A percentile compares a stretch with the other conserved stretches of the same genome.
Evolutionary conservation across 2,329 filamentous ascomycete species (phyloP).

Genomic region (Colletotrichum camelliae): DNA sequence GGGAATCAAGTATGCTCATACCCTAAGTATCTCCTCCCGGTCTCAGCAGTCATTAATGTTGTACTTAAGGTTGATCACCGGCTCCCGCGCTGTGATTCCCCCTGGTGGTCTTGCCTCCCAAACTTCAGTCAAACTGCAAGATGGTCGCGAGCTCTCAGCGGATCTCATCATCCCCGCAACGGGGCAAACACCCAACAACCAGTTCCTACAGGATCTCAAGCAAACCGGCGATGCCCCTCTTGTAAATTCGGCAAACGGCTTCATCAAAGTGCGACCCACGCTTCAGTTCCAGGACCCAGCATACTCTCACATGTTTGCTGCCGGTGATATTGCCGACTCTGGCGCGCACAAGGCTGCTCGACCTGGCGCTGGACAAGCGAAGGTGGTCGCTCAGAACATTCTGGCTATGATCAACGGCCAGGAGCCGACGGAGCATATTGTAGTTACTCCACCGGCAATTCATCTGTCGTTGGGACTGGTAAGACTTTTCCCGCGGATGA

Average conservation of each 20-base stretch:
- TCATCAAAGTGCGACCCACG: slow-evolving; percentile 45
- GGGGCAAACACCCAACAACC: background rate
- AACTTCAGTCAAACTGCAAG: background rate
- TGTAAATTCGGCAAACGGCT: background rate
- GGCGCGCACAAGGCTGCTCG: slow-evolving; percentile 45
- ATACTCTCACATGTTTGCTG: slow-evolving; percentile 47
- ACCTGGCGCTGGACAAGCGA: slow-evolving; percentile 47
- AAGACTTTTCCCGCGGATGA: fast-evolving
- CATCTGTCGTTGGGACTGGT: slow-evolving; percentile 10
- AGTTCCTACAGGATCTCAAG: background rate
- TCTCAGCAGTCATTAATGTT: background rate
- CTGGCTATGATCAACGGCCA: slow-evolving; percentile 40
- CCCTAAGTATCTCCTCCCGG: fast-evolving
- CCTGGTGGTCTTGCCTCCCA: background rate
- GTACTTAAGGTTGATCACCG: background rate
- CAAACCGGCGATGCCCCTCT: background rate
- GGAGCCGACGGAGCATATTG: slow-evolving; percentile 1
- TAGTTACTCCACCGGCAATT: background rate
- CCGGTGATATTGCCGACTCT: slow-evolving; percentile 57
- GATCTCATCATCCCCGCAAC: slow-evolving; percentile 9
- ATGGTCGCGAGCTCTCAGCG: background rate
- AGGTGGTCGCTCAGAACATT: slow-evolving; percentile 50
- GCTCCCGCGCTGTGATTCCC: background rate
- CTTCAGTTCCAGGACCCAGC: slow-evolving; percentile 43
- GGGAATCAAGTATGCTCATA: background rate